Base-by-base conservation (phyloP, 1,284 basidiomycete genomes). In the Crucibulum parvulum region DNA sequence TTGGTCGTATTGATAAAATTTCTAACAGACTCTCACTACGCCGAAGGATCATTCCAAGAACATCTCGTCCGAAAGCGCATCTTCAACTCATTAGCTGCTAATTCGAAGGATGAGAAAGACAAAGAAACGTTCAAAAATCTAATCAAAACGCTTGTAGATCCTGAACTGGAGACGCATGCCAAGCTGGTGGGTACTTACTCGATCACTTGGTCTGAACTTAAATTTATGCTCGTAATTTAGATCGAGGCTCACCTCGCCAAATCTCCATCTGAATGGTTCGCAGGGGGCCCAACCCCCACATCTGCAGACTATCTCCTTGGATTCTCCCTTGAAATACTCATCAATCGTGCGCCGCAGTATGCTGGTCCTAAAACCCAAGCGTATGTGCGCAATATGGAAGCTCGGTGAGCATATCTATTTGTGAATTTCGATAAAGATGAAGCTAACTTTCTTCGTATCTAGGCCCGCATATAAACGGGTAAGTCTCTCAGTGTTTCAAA, bases 241-340 rank as follows among this genome's bases (percentile, higher is more conserved):
- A 72, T 82, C 47, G 79, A 83, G 56, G 58, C 57, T 2, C 77
- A 77, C 51, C 70, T 82, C 9, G 62, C 62, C 7, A 77, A 74
- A 45, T 66, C 56, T n/a, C 46, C 53, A 18, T 53, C 55, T 47
- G 65, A 65, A 1, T 81, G 76, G 76, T 76, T 82, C 54, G 78
- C 78, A 5, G 78, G 78, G 18, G 78, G 75, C 10, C 56, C 66
- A 9, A 56, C 70, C 34, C 78, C 75, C 1, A 82, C 80, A 0
- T 66, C 78, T 37, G 78, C 81, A 24, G 81, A 82, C 62, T 82
- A 73, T 62, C 69, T 77, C 69, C 79, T 82, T 78, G 56, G 64
- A 16, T 79, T 79, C 65, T 69, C 77, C 1, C 62, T 78, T 16
- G 80, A 81, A 41, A 57, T 38, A 13, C 67, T 59, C 45, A 51